Base-by-base conservation (phyloP, 73 alveolate species). In the Stentor roeselii region DNA sequence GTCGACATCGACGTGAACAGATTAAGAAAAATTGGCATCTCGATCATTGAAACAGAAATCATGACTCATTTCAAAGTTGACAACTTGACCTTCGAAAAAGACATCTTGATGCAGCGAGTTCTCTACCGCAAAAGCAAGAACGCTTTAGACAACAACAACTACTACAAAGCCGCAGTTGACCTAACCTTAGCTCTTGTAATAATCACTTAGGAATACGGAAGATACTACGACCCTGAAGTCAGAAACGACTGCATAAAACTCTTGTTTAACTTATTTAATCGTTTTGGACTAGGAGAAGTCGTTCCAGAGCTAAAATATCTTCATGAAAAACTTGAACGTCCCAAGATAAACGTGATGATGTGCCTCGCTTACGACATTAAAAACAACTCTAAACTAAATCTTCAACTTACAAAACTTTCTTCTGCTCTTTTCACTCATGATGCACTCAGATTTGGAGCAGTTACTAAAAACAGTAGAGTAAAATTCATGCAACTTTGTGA, bases 161-260 rank as follows among this genome's bases (percentile, higher is more conserved):
- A 21, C 80, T 40, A 67, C 21, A 32, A 67, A 67, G 80, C 80
- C 14, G 80, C 41, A 21, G 21, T 21, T 30, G 80, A 21, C 1
- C 41, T 67, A 1, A 67, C 80, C 21, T 21, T 21, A 67, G 80
- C 80, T 1, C n/a, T 67, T 67, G 80, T 50, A 50, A 50, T 50
- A 11, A 11, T 50, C 21, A 50, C 21, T 11, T 50, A 50, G 67
- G 67, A 67, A 67, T 21, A n/a, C 41, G 80, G 80, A 27, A 32
- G 41, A 21, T 67, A 67, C 41, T 67, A 21, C 34, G 80, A 67
- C 34, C 80, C 80, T 67, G 21, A n/a, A 27, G 37, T 67, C 21
- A n/a, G 80, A 21, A 21, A 67, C 27, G 41, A 67, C 11, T 67
- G 80, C 41, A 21, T 67, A 30, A 0, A n/a, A 21, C 42, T 27